Evolutionary conservation across 1,284 basidiomycete genomes (phyloP).

Genomic region (Apiotrichum gracile): DNA sequence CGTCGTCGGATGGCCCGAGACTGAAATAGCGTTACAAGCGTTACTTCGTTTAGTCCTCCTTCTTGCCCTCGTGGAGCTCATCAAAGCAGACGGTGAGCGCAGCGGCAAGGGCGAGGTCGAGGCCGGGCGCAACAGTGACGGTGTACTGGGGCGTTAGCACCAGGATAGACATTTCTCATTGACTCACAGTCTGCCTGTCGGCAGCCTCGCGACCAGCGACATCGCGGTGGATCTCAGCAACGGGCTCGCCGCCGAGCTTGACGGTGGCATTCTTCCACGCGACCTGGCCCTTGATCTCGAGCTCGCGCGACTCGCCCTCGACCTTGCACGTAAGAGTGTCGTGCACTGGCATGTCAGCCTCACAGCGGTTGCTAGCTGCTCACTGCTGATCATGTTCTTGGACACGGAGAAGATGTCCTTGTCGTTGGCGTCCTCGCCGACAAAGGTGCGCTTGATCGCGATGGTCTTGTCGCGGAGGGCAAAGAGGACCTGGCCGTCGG

Average conservation of each 20-base stretch:
- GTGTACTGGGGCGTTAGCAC: conserved; percentile 3
- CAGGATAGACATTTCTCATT: too few relatives aligned
- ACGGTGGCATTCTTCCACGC: not conserved
- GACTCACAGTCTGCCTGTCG: conserved; percentile 10
- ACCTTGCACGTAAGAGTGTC: not conserved
- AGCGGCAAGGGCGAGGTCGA: conserved; percentile 11
- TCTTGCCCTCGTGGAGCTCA: not conserved
- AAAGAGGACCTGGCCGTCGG: not conserved
- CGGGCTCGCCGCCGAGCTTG: conserved; percentile 2
- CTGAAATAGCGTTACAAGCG: too few relatives aligned
- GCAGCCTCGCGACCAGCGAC: not conserved
- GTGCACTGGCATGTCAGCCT: not conserved
- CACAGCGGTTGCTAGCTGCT: not conserved
- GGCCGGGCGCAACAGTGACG: conserved; percentile 7
- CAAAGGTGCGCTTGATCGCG: not conserved
- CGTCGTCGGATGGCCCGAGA: too few relatives aligned
- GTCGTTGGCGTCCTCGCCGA: not conserved
- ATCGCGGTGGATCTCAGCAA: not conserved
- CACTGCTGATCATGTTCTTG: not conserved
- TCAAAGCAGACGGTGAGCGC: conserved; percentile 7
- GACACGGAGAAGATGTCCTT: not conserved
- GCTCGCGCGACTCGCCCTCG: not conserved
- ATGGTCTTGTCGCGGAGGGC: not conserved
- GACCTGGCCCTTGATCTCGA: not conserved
- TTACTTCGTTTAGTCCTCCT: too few relatives aligned